Evolutionary conservation across 371 early-diverging fungal species (phyloP), one percentile per base, ranked within the genome.

Genomic region (Basidiobolus meristosporus): DNA sequence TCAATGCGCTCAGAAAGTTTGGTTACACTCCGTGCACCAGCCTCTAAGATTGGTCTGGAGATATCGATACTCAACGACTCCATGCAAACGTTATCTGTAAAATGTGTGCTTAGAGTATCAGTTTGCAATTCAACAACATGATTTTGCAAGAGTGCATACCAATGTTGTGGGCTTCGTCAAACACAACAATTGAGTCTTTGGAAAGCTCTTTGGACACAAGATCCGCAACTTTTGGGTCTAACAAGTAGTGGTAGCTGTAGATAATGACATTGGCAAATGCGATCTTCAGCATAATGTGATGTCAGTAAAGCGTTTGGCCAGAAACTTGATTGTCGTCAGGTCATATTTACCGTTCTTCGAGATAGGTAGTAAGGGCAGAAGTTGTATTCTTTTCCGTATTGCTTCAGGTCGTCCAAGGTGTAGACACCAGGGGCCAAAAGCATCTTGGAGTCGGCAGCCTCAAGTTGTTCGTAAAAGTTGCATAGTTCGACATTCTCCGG

Each of bases 161-260:
- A 43, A 99, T 99, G 54, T 99, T 99, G 65, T 99, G 99, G 2
- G 99, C 99, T 55, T 99, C 99, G 62, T 99, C 99, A 70, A 99
- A 99, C 2, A 99, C 90, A 4, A 99, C 89, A 41, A 99, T 92
- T 40, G 80, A 73, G 44, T 98, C 89, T 53, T 78, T 82, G n/a
- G 84, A 74, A 20, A 99, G 46, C 44, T 95, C 90, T 57, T 78
- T 82, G 0, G 90, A 90, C 6, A 99, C 88, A 36, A 98, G 57
- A 26, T 96, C 92, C 10, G 95, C 97, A 5, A 99, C 95, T 62
- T 93, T 91, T 14, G 99, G 99, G 60, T 99, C 99, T 40, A 99
- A 65, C 63, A 99, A 74, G 56, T 99, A 99, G 58, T 98, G 98
- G 57, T 97, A 99, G 36, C 91, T 88, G 65, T 91, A 99, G 22